Base-by-base conservation (phyloP, 495 filamentous ascomycete genomes). In the Bryoglossum gracile region DNA sequence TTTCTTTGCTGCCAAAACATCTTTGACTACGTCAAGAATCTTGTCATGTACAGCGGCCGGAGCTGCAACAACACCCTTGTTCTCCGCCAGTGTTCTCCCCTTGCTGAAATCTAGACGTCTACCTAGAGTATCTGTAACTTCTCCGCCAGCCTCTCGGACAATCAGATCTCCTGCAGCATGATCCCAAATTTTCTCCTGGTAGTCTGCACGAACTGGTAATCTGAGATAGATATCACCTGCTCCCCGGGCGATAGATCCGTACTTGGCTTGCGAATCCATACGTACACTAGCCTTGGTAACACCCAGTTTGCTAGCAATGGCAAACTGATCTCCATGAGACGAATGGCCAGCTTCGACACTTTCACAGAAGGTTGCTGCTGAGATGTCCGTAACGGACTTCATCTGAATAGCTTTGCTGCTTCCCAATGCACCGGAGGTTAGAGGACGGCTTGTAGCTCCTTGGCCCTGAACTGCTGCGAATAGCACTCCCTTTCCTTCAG, bases 141-240 rank as follows among this genome's bases (percentile, higher is more conserved):
- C 72, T 19, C 91, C 94, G 40, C 94, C 92, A 3, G 94, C 89
- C 66, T 99, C 92, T 39, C 89, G 76, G 9, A 95, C 89, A 56
- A 99, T 90, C 43, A 99, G 65, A 51, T 94, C 89, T 26, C 92
- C 92, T n/a, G 88, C 91, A 24, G 91, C 94, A 67, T 99, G 92
- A 63, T 99, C 92, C 92, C 92, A 99, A 55, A 99, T 97, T 76
- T 99, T 99, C 75, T 99, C 92, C 68, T 94, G 80, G 67, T 97
- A 99, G 19, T 82, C 80, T 60, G 81, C 82, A 57, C 76, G 82
- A 10, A 84, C 81, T 14, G 94, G 92, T 23, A 99, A 68, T 42
- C 92, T 76, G 55, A 98, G 70, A 65, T 97, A 97, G 54, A 99
- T 80, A 59, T 99, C 94, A 35, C 89, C 92, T 5, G 90, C 89